Evolutionary conservation across 176 grass and related monocot genomes (phyloP).

Genomic region (Elaeis guineensis): DNA sequence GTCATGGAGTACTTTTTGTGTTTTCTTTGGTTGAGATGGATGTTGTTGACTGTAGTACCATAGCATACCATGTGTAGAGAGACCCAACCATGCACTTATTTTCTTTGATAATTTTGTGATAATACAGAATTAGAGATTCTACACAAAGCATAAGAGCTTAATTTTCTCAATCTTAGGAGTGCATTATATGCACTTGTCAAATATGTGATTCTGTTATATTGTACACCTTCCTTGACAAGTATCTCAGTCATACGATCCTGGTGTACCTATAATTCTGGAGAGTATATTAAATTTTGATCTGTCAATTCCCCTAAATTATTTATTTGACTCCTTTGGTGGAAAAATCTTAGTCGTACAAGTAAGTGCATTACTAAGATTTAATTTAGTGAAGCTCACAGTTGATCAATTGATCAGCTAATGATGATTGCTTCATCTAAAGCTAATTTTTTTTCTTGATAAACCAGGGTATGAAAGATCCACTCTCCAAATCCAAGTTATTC

Average conservation of each 20-base stretch:
- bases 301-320: slow-evolving; percentile 87
- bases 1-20: no score
- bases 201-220: not conserved
- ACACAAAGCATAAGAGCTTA: no score
- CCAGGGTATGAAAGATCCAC: slow-evolving; percentile 80
- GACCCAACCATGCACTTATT: no score
- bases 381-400: slow-evolving; percentile 3
- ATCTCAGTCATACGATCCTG: slow-evolving; percentile 96
- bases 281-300: slow-evolving; percentile 71
- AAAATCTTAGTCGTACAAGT: slow-evolving; percentile 73
- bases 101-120: no score
- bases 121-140: no score
- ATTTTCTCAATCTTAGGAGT: no score
- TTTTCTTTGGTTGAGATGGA: no score
- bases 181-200: no score
- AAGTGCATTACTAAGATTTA: not conserved
- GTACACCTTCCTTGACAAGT: slow-evolving; percentile 49
- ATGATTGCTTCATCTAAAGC: slow-evolving; percentile 3
- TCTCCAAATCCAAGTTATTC: slow-evolving; percentile 56
- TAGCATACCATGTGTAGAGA: no score
- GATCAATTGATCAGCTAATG: slow-evolving; percentile 15
- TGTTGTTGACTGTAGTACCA: no score
- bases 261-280: slow-evolving; percentile 58
- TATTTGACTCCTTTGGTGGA: slow-evolving; percentile 83
- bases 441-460: slow-evolving; percentile 16